Evolutionary conservation across 768 basidiomycete species (phyloP), one percentile per base, ranked within the genome.

Genomic region (Paxillus ammoniavirescens): DNA sequence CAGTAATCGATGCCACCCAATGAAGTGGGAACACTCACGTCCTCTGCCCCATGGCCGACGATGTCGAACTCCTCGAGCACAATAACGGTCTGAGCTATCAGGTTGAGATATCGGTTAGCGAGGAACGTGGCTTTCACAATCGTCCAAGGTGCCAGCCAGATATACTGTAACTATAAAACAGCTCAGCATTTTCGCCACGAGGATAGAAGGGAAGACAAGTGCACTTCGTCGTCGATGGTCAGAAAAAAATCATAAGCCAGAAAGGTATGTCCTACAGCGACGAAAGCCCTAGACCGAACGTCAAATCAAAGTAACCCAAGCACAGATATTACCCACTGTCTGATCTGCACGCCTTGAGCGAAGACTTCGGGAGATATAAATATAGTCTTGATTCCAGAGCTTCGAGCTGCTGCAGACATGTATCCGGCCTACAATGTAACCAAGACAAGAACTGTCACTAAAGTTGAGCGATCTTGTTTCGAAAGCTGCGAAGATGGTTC

Each of bases 81-180:
- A 18, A 54, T 48, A 30, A 42, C 15, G 14, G 36, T 53, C 10
- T 56, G 52, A 18, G 31, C 52, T 3, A 53, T 13, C 6, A 56
- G 31, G 17, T 48, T 56, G 5, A 33, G 52, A 47, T 56, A 56
- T 12, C 55, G 55, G 23, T 35, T 48, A 38, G 54, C 8, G 14
- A 56, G 46, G 23, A 38, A 56, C 30, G 44, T 15, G n/a, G 43
- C 17, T 47, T 56, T 56, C 2, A 47, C 40, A 2, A n/a, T 9
- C n/a, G 52, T 53, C 55, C 55, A 53, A 18, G 55, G 52, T n/a
- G 55, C 38, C 5, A 47, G 17, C 55, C 55, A 56, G 36, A 56
- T 54, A 33, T 54, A 56, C 10, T 28, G 9, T 18, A 43, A 14
- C 55, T 56, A 17, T 9, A 36, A 23, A 43, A 18, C 8, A 4